Evolutionary conservation across 345 rosid genomes (phyloP), one percentile per base, ranked within the genome.

Genomic region (Pelargonium nanum): DNA sequence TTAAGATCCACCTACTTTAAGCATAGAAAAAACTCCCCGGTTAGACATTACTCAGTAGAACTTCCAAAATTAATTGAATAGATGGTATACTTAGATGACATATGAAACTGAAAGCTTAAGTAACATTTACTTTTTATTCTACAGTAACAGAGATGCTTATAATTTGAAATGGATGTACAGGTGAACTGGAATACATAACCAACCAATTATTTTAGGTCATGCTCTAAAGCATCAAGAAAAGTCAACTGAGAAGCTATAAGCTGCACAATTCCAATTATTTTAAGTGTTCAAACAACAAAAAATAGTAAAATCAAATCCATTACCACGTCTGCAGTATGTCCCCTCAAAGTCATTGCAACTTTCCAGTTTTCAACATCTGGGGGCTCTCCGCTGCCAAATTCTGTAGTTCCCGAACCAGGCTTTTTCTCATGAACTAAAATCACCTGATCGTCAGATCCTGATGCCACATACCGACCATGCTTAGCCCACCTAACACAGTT

Each of bases 281-380:
- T 8, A 3, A 28, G 34, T 28, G 4, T 28, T 28, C 34, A 48
- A 0, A 58, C 21, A 8, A 48, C 23, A 15, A 26, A 32, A 56
- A 63, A 55, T 12, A 10, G 55, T 21, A 54, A 57, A 63, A 58
- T 19, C 32, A 20, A 30, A 45, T 32, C 19, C 75, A 78, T 84
- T 94, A 90, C 99, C 99, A 94, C 99, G 76, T 94, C 97, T 5
- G 99, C 99, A 61, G 93, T 90, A 77, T 90, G 97, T 66, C 97
- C 99, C 72, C 89, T 86, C 70, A 90, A 78, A 54, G 99, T 94
- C 95, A 94, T 80, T 48, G 79, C 88, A 74, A 83, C 96, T 78
- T 93, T 93, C 99, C 99, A 93, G 77, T 93, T 93, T 76, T 93
- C 99, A 57, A 90, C 87, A 77, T 90, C 97, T 0, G 99, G 97